phyloP scores from a whole-genome alignment of 2,329 filamentous ascomycete genomes.

The Capronia coronata region DNA sequence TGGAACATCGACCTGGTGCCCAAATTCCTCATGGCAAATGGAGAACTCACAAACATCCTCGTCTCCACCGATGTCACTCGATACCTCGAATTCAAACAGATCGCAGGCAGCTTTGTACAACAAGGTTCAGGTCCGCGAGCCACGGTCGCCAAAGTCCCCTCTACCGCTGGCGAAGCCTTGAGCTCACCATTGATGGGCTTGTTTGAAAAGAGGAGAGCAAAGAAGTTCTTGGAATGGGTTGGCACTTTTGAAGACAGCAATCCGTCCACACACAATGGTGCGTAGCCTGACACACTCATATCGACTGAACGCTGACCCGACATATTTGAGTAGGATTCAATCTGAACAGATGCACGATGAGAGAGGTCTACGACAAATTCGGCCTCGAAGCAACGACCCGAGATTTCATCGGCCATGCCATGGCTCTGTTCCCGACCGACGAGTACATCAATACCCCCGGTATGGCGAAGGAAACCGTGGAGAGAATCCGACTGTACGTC shows the following conservation, averaged over 20 bases:
- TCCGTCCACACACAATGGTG: conserved; percentile 82
- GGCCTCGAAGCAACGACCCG: conserved; percentile 80
- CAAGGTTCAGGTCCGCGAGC: conserved; percentile 75
- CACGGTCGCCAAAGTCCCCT: conserved; percentile 93
- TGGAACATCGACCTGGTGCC: conserved; percentile 99
- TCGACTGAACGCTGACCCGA: conserved; percentile 4
- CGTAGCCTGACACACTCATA: conserved; percentile 28
- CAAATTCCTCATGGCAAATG: conserved; percentile 97
- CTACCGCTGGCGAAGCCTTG: conserved; percentile 82
- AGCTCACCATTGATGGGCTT: conserved; percentile 92
- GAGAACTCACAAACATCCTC: conserved; percentile 96
- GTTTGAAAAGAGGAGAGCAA: conserved; percentile 95
- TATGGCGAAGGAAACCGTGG: conserved; percentile 73
- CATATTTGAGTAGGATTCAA: conserved; percentile 55
- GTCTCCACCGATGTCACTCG: conserved; percentile 88
- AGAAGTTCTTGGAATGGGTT: conserved; percentile 94
- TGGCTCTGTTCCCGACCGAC: conserved; percentile 91
- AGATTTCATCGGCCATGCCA: conserved; percentile 96
- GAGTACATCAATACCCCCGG: conserved; percentile 71
- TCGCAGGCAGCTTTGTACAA: conserved; percentile 93
- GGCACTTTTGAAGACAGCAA: conserved; percentile 78
- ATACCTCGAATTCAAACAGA: conserved; percentile 89
- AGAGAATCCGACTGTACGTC: conserved; percentile 90
- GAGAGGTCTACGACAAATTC: conserved; percentile 98
- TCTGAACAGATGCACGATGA: conserved; percentile 76